These are phyloP conservation scores for Tritrichomonas musculus DNA, from an alignment of 208 protist genomes.

Conservation along the genomic window DNA sequence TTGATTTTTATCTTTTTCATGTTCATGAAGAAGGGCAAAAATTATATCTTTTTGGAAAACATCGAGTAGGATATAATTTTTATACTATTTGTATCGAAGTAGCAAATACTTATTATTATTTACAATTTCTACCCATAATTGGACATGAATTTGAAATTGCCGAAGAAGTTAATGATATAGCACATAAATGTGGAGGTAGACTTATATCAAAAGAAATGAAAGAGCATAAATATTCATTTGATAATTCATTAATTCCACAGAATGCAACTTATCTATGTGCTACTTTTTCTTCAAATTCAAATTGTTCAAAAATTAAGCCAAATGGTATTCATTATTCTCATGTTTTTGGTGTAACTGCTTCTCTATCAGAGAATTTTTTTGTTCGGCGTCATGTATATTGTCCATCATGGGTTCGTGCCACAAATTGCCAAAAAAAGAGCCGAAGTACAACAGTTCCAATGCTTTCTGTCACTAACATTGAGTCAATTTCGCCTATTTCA, in stretches of 20 bases:
- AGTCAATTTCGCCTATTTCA: not conserved
- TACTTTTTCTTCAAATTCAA: not conserved
- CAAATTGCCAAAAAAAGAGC: not conserved
- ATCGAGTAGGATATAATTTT: not conserved
- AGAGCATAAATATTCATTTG: not conserved
- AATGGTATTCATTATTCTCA: not conserved
- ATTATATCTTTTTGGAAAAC: not conserved
- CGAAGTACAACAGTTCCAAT: not conserved
- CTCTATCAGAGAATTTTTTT: not conserved
- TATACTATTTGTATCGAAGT: not conserved
- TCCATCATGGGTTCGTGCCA: not conserved
- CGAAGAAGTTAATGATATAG: not conserved
- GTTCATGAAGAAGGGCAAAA: conserved; percentile 9
- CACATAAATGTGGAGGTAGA: not conserved
- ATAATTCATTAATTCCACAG: not conserved
- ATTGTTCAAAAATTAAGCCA: not conserved
- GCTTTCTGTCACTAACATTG: not conserved
- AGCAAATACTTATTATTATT: not conserved
- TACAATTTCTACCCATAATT: not conserved
- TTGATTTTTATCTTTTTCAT: not conserved
- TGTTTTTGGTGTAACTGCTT: not conserved
- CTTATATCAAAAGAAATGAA: not conserved
- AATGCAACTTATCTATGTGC: not conserved
- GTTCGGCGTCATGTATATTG: not conserved
- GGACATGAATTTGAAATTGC: not conserved